Evolutionary conservation across 495 filamentous ascomycete genomes (phyloP).

Genomic region (Cladorrhinum samala): DNA sequence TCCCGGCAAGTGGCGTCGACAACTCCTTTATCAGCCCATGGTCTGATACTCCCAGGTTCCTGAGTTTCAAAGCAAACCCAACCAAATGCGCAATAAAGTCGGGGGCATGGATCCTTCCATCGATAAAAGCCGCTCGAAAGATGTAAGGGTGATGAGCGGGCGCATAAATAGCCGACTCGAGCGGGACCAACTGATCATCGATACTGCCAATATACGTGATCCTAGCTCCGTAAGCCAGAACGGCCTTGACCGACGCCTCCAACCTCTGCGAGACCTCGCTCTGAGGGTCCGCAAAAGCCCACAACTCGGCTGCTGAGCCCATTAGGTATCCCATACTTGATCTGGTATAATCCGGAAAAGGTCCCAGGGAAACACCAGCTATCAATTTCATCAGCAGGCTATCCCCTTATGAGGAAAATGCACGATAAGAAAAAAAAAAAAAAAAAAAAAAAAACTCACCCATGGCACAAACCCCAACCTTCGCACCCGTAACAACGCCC

Average conservation of each 20-base stretch:
- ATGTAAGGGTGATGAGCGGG: conserved; percentile 85
- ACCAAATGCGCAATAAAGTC: conserved; percentile 91
- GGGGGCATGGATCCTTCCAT: conserved; percentile 85
- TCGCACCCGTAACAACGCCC: conserved; percentile 61
- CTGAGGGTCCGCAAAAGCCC: conserved; percentile 77
- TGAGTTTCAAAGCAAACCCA: conserved; percentile 85
- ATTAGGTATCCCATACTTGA: conserved; percentile 67
- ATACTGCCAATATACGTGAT: conserved; percentile 86
- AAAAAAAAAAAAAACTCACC: no score
- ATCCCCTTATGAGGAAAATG: background rate
- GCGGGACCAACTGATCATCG: conserved; percentile 90
- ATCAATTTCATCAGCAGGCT: conserved; percentile 11
- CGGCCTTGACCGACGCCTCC: conserved; percentile 62
- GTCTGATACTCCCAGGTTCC: conserved; percentile 86
- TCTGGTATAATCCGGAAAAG: conserved; percentile 83
- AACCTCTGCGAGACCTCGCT: conserved; percentile 80
- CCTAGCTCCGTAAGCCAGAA: conserved; percentile 70
- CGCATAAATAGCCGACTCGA: conserved; percentile 86
- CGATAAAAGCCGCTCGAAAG: conserved; percentile 88
- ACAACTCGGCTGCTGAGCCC: conserved; percentile 83
- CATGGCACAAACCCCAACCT: conserved; percentile 84
- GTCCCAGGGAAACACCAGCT: conserved; percentile 89
- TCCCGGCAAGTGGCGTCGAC: conserved; percentile 80
- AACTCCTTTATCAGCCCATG: conserved; percentile 91
- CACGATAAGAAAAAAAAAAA: conserved; percentile 27